Base-by-base conservation (phyloP, 257 asterid species). In the Handroanthus guayacan region DNA sequence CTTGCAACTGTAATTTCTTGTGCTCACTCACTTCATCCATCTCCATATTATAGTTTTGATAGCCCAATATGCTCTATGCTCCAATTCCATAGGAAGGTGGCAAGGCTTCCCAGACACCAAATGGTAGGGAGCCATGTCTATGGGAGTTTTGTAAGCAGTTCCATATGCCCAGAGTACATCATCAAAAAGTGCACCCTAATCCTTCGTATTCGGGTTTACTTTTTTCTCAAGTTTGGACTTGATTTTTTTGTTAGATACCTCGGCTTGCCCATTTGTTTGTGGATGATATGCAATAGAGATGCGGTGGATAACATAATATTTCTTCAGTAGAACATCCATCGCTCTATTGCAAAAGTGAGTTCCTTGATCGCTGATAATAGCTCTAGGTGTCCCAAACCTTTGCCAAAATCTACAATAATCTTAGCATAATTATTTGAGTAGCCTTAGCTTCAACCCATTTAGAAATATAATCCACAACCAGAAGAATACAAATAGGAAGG, bases 121-220 rank as follows among this genome's bases (percentile, higher is more conserved):
- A 0, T 17, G n/a, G 25, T 69, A 69, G 2, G 74, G 74, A 12
- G 74, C 48, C 47, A 51, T 69, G 4, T 47, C 64, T 6, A 70
- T 70, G 3, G 34, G 50, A 7, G 63, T 70, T 4, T 70, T 70
- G 75, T 12, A 70, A 3, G 75, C 9, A 1, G 50, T 70, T 3
- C 75, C 0, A 37, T 51, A 51, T 2, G 50, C 75, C 51, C 52
- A 70, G 0, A 51, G 52, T 11, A 65, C 75, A 36, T 70, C 64
- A 6, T 51, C 50, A 0, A 54, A 8, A 5, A 9, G 0, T 25
- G 6, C 0, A 69, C 31, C 12, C 75, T 50, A 69, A 37, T 69
- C 62, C 11, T 52, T 69, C 5, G 64, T 5, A 12, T 11, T 10
- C 1, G 48, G 31, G 17, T 25, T 12, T 5, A 69, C 13, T 2